Conservation (phyloP, 1,284 basidiomycete species). For the Rhodotorula sp. region DNA sequence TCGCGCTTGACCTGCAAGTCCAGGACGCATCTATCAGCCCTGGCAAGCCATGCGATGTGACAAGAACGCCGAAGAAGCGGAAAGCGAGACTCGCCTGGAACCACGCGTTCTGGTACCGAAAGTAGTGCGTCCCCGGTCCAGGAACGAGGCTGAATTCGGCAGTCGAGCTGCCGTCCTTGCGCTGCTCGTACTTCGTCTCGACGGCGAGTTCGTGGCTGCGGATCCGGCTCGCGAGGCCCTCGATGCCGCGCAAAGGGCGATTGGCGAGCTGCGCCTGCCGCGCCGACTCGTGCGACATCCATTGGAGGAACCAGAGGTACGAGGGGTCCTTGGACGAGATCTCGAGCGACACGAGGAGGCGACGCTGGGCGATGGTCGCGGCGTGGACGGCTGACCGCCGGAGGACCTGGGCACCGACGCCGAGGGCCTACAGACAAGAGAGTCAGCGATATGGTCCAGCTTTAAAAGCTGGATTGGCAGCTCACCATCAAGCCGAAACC, state of each 20-base stretch:
- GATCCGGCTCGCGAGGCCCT: conserved; percentile 57
- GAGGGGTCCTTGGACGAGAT: conserved; percentile 93
- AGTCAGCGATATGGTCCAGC: background rate
- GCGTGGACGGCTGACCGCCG: conserved; percentile 71
- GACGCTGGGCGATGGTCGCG: conserved; percentile 74
- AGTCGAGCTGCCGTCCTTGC: conserved; percentile 82
- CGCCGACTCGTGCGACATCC: conserved; percentile 72
- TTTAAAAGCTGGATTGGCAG: too few relatives aligned
- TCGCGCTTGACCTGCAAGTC: conserved; percentile 80
- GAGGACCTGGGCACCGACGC: conserved; percentile 73
- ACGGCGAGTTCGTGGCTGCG: conserved; percentile 90
- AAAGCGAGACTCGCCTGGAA: conserved; percentile 69
- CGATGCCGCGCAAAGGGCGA: conserved; percentile 25
- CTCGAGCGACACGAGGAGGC: conserved; percentile 92
- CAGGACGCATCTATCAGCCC: background rate
- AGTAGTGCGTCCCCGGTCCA: conserved; percentile 91
- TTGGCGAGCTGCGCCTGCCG: conserved; percentile 20
- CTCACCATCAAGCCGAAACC: conserved; percentile 92
- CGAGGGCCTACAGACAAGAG: conserved; percentile 65
- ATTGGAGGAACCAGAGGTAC: conserved; percentile 96
- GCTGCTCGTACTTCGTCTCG: conserved; percentile 84
- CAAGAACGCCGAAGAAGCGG: background rate
- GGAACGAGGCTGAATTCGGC: conserved; percentile 91
- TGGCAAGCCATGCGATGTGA: background rate
- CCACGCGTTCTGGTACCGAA: conserved; percentile 88